phyloP scores from a whole-genome alignment of 306 rosid genomes.

The Cicer pinnatifidum region DNA sequence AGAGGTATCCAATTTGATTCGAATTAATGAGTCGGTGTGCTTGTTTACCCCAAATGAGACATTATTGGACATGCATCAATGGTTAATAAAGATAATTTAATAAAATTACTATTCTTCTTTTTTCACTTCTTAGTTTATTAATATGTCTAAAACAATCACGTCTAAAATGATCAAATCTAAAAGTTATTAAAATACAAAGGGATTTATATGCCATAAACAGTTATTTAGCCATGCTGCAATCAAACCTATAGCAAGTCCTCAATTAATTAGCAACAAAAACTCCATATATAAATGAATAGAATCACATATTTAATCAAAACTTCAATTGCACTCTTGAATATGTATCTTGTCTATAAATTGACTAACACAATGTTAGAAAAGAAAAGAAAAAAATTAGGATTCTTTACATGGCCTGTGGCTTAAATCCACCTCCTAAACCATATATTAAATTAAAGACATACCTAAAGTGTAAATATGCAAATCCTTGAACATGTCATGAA shows the following conservation, averaged over 20 bases:
- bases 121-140: too few relatives aligned
- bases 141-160: too few relatives aligned
- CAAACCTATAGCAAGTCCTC: neutral
- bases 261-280: neutral
- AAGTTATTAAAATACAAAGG: too few relatives aligned
- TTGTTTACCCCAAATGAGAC: too few relatives aligned
- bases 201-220: too few relatives aligned
- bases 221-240: too few relatives aligned
- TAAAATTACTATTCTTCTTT: too few relatives aligned
- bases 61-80: too few relatives aligned
- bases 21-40: too few relatives aligned
- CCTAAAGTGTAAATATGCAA: constrained; percentile 36
- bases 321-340: constrained; percentile 25
- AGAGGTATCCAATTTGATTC: too few relatives aligned
- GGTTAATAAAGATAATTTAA: too few relatives aligned
- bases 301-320: constrained; percentile 19
- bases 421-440: neutral
- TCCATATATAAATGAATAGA: neutral
- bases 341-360: constrained; percentile 4
- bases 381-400: neutral
- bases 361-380: constrained; percentile 15
- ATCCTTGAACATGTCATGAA: constrained; percentile 14
- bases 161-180: too few relatives aligned
- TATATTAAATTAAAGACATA: neutral
- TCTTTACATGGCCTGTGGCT: neutral